Percentiles rank a stretch among this genome's conserved stretches.
Evolutionary conservation across 1,139 yeast species (phyloP).

Genomic region (Blastobotrys arbuscula): DNA sequence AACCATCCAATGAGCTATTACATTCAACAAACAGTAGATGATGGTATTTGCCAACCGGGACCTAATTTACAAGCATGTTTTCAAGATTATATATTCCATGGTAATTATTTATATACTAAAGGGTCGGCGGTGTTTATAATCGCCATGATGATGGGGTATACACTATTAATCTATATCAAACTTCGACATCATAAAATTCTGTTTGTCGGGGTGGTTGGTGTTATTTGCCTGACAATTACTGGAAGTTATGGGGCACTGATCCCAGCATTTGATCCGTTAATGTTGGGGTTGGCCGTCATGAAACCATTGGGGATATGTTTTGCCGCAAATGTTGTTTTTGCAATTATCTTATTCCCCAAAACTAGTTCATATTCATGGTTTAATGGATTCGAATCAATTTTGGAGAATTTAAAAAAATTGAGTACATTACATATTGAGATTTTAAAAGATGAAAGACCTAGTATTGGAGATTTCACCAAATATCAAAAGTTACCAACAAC

Average conservation of each 20-base stretch:
- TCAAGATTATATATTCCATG: slow-evolving; percentile 19
- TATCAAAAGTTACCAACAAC: slow-evolving; percentile 6
- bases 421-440: slow-evolving; percentile 17
- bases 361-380: slow-evolving; percentile 26
- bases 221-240: slow-evolving; percentile 21
- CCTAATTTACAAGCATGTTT: slow-evolving; percentile 21
- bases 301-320: slow-evolving; percentile 27
- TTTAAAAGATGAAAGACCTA: slow-evolving; percentile 19
- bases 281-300: slow-evolving; percentile 20
- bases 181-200: slow-evolving; percentile 13
- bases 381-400: slow-evolving; percentile 15
- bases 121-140: slow-evolving; percentile 25
- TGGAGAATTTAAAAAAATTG: slow-evolving; percentile 14
- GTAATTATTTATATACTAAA: slow-evolving; percentile 23
- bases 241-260: slow-evolving; percentile 17
- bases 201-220: slow-evolving; percentile 20
- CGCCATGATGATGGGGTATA: slow-evolving; percentile 22
- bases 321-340: slow-evolving; percentile 21
- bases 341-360: slow-evolving; percentile 26
- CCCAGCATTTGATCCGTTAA: slow-evolving; percentile 27
- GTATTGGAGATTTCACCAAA: slow-evolving; percentile 11
- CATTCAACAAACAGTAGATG: slow-evolving; percentile 15
- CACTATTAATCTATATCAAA: slow-evolving; percentile 13
- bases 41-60: slow-evolving; percentile 24
- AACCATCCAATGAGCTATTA: slow-evolving; percentile 18